Conservation (phyloP, 139 green algal species). For the Edaphochlamys debaryana region DNA sequence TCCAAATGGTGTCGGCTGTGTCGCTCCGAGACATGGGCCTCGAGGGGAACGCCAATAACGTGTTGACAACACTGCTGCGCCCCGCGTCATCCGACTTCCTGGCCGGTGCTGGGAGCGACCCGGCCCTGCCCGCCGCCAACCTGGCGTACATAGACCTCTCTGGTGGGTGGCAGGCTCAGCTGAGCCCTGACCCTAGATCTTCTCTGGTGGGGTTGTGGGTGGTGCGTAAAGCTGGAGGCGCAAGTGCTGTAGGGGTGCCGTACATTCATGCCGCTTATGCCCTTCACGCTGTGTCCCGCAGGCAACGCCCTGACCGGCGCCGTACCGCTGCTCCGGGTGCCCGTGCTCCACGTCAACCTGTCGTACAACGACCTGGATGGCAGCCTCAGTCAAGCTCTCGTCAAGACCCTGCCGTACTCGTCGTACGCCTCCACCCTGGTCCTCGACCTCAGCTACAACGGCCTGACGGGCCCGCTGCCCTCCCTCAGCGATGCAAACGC, state of each 20-base stretch:
- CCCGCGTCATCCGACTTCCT: no score
- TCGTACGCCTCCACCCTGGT: not conserved
- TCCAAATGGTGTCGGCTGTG: not conserved
- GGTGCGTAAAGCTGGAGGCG: no score
- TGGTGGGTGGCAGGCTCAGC: no score
- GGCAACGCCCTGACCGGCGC: not conserved
- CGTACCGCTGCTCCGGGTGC: not conserved
- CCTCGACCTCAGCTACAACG: not conserved
- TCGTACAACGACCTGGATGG: not conserved
- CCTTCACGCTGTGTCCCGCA: no score
- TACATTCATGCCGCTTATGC: no score
- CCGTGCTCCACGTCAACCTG: not conserved
- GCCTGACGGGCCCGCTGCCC: not conserved
- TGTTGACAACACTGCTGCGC: not conserved
- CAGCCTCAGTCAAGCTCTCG: not conserved
- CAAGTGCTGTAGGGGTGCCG: no score
- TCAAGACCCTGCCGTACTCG: not conserved
- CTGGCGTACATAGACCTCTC: not conserved
- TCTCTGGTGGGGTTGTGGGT: no score
- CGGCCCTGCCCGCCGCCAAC: not conserved
- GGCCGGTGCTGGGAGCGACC: no score
- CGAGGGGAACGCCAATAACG: no score
- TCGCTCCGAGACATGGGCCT: not conserved
- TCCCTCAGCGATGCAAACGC: not conserved
- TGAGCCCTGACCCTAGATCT: no score